phyloP scores from a whole-genome alignment of 306 rosid genomes.

The Cucumis sativus region Cucumber_9930_V3 NC_026660.2:6924501-6925000 shows the following conservation, averaged over 20 bases:
- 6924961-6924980: constrained; percentile 61
- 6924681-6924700: constrained; percentile 42
- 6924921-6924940: constrained; percentile 49
- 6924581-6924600: constrained; percentile 57
- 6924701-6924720: constrained; percentile 70
- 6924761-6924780: constrained; percentile 25
- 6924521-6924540: constrained; percentile 26
- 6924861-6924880: constrained; percentile 67
- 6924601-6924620: constrained; percentile 20
- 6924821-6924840: constrained; percentile 69
- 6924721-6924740: constrained; percentile 83
- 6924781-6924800: constrained; percentile 32
- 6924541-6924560: constrained; percentile 24
- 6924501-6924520: constrained; percentile 63
- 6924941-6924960: constrained; percentile 76
- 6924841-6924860: constrained; percentile 75
- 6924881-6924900: constrained; percentile 37
- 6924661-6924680: constrained; percentile 26
- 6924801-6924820: constrained; percentile 43
- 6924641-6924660: constrained; percentile 35
- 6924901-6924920: constrained; percentile 30
- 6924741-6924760: constrained; percentile 34
- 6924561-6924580: constrained; percentile 54
- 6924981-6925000: constrained; percentile 40
- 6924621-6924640: constrained; percentile 59